These are phyloP conservation scores for Ganoderma lingzhi DNA, from an alignment of 1,284 basidiomycete species.

Conservation along the genomic window DNA sequence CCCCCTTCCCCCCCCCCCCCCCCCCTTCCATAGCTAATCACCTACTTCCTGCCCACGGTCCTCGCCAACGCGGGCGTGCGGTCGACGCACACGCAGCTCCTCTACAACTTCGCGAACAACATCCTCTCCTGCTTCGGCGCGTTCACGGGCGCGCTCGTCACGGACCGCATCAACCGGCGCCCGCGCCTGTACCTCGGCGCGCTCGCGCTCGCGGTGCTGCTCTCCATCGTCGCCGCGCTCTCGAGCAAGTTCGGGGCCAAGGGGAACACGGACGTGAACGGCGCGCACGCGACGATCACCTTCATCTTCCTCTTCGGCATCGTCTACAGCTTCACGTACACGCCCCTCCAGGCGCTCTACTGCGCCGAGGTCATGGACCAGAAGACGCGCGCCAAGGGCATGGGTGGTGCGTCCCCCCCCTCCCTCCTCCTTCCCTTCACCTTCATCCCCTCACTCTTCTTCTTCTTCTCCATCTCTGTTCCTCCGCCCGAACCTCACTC, in stretches of 20 bases:
- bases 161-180: slow-evolving; percentile 21
- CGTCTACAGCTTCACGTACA: slow-evolving; percentile 21
- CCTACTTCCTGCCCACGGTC: slow-evolving; percentile 24
- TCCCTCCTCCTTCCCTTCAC: background rate
- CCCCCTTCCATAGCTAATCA: slow-evolving; percentile 15
- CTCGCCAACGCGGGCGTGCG: slow-evolving; percentile 19
- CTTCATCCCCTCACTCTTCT: too few relatives aligned
- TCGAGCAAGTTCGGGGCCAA: slow-evolving; percentile 11
- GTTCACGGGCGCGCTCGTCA: slow-evolving; percentile 20
- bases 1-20: background rate
- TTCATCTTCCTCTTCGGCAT: slow-evolving; percentile 26
- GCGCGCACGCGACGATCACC: slow-evolving; percentile 23
- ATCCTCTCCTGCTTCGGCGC: slow-evolving; percentile 24
- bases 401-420: slow-evolving; percentile 16
- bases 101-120: slow-evolving; percentile 28
- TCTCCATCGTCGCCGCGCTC: slow-evolving; percentile 23
- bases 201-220: slow-evolving; percentile 18
- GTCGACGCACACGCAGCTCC: slow-evolving; percentile 19
- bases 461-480: background rate
- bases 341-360: slow-evolving; percentile 24
- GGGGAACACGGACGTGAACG: slow-evolving; percentile 20
- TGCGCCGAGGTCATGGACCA: slow-evolving; percentile 25
- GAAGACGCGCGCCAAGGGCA: slow-evolving; percentile 20
- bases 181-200: slow-evolving; percentile 20
- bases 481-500: background rate